Evolutionary conservation across 176 grass and related monocot species (phyloP).

Genomic region (Oryza officinalis): DNA sequence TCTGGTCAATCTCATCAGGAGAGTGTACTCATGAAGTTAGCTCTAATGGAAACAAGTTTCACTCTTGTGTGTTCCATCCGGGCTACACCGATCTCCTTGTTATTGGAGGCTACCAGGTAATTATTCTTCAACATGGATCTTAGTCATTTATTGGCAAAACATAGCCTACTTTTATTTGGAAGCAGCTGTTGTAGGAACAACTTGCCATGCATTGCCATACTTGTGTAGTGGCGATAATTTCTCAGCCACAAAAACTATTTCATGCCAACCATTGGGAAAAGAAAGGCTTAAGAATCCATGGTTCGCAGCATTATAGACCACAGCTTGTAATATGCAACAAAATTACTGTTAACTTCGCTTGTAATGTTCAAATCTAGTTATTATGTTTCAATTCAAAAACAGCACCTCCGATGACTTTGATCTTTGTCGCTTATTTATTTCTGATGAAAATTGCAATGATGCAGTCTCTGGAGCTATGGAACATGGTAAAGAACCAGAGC

Average conservation of each 20-base stretch:
- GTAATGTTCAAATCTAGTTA: background rate
- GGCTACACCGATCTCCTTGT: conserved; percentile 76
- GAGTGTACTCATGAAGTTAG: conserved; percentile 88
- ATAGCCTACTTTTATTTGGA: background rate
- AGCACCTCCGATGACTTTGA: background rate
- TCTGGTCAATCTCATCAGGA: conserved; percentile 83
- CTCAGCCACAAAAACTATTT: background rate
- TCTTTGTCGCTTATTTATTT: background rate
- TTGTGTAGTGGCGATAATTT: background rate
- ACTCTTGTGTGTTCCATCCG: conserved; percentile 97
- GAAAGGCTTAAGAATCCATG: background rate
- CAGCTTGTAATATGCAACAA: background rate
- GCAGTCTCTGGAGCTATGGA: conserved; percentile 94
- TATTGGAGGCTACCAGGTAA: conserved; percentile 93
- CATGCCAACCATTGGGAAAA: background rate
- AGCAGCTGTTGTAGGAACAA: background rate
- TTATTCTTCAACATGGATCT: conserved; percentile 3
- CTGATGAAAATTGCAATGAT: conserved; percentile 26
- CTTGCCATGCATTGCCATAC: background rate
- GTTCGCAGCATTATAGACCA: background rate
- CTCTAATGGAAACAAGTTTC: conserved; percentile 96
- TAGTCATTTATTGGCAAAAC: background rate
- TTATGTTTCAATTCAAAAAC: background rate
- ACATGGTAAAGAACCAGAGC: conserved; percentile 89
- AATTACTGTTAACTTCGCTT: background rate